Evolutionary conservation across 805 yeast species (phyloP).

Genomic region (Starmerella floricola): DNA sequence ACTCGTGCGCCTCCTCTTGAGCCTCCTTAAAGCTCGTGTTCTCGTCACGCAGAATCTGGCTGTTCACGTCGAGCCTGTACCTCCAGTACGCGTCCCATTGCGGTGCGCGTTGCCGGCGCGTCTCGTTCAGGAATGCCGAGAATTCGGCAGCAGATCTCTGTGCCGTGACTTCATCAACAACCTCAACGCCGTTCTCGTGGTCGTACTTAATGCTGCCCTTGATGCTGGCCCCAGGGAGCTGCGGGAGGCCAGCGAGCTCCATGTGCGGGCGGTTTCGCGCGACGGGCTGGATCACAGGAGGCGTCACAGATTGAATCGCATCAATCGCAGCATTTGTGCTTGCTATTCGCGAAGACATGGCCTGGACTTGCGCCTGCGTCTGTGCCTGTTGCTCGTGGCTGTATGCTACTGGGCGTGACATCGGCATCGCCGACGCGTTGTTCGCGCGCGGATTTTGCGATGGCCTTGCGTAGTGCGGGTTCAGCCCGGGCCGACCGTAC

Average conservation of each 20-base stretch:
- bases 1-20: constrained; percentile 18
- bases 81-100: constrained; percentile 30
- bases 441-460: too few relatives aligned
- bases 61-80: constrained; percentile 18
- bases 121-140: constrained; percentile 21
- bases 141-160: constrained; percentile 22
- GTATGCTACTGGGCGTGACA: background rate
- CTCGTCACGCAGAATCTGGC: constrained; percentile 18
- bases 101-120: constrained; percentile 24
- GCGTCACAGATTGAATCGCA: constrained; percentile 20
- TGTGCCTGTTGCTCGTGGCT: background rate
- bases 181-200: constrained; percentile 5
- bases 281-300: constrained; percentile 17
- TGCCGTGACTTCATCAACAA: constrained; percentile 23
- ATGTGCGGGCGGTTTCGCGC: constrained; percentile 17
- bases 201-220: constrained; percentile 18
- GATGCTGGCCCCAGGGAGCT: constrained; percentile 23
- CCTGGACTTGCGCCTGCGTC: constrained; percentile 8
- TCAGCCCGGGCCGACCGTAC: background rate
- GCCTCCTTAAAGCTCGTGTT: constrained; percentile 21
- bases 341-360: constrained; percentile 16
- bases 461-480: background rate
- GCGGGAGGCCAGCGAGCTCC: constrained; percentile 17
- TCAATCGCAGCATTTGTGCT: constrained; percentile 21
- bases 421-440: background rate